Conservation (phyloP, 495 filamentous ascomycete genomes). For the Penicillium cinerascens region DNA sequence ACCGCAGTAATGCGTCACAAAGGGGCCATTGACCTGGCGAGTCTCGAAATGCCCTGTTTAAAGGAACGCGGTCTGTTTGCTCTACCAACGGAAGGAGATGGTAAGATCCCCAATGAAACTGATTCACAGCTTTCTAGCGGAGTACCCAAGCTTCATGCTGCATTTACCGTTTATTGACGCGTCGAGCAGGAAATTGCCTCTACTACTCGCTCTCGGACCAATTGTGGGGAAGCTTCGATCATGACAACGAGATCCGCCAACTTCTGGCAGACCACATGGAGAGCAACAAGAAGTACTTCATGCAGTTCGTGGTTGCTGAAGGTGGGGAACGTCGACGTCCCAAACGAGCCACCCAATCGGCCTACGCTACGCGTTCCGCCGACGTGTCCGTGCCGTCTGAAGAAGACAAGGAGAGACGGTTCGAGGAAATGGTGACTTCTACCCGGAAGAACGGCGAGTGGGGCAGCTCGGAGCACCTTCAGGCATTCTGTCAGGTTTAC, state of each 20-base stretch:
- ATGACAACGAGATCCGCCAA: constrained; percentile 57
- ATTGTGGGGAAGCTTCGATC: constrained; percentile 60
- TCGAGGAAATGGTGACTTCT: constrained; percentile 55
- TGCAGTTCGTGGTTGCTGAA: constrained; percentile 59
- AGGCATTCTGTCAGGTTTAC: constrained; percentile 62
- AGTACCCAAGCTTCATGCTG: background rate
- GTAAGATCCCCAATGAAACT: constrained; percentile 21
- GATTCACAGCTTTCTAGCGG: background rate
- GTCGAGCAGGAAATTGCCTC: constrained; percentile 63
- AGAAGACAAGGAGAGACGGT: constrained; percentile 59
- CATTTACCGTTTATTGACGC: constrained; percentile 14
- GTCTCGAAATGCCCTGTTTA: constrained; percentile 38
- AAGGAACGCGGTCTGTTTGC: constrained; percentile 39
- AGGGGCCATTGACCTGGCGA: constrained; percentile 25
- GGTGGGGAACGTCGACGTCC: constrained; percentile 62
- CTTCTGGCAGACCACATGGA: constrained; percentile 62
- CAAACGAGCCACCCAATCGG: constrained; percentile 51
- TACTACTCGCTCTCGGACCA: constrained; percentile 78
- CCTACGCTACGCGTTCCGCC: constrained; percentile 37
- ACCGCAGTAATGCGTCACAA: constrained; percentile 10
- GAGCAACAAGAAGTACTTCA: constrained; percentile 58
- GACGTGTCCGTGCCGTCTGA: constrained; percentile 42
- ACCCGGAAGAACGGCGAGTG: constrained; percentile 63
- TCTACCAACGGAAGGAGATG: constrained; percentile 45
- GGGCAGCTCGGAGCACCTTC: constrained; percentile 70